These are phyloP conservation scores for Glebionis coronaria DNA, from an alignment of 129 eudicot species.

Conservation along the genomic window DNA sequence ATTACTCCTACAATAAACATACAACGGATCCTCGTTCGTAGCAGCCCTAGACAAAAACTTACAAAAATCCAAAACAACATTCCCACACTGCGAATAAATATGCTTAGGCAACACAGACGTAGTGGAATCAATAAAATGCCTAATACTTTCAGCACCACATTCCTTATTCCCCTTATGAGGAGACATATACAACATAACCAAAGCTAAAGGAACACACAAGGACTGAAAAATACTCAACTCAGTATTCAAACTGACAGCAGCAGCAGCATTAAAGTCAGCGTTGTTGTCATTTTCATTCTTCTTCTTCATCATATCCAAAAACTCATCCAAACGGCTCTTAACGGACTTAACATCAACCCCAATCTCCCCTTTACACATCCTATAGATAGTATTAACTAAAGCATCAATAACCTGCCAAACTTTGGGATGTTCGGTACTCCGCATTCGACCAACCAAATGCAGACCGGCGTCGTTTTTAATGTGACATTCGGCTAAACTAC, in stretches of 20 bases:
- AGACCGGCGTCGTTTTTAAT: slow-evolving; percentile 43
- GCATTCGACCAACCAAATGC: slow-evolving; percentile 62
- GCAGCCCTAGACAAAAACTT: slow-evolving; percentile 43
- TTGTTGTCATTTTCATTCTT: slow-evolving; percentile 21
- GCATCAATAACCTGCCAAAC: slow-evolving; percentile 57
- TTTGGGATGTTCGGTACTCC: slow-evolving; percentile 63
- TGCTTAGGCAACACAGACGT: slow-evolving; percentile 30
- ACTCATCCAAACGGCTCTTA: slow-evolving; percentile 20
- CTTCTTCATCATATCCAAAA: slow-evolving; percentile 17
- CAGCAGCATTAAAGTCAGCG: too few species aligned
- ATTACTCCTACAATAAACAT: slow-evolving; percentile 48
- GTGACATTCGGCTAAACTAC: slow-evolving; percentile 46
- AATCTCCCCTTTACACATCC: slow-evolving; percentile 37
- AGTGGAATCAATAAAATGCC: slow-evolving; percentile 29
- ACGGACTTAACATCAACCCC: slow-evolving; percentile 10
- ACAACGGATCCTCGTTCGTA: slow-evolving; percentile 45
- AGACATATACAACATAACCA: slow-evolving; percentile 69
- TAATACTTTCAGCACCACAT: slow-evolving; percentile 47
- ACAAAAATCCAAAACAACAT: slow-evolving; percentile 73
- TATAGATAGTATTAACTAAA: slow-evolving; percentile 38
- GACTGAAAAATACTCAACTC: slow-evolving; percentile 57
- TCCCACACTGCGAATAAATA: slow-evolving; percentile 35
- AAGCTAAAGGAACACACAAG: slow-evolving; percentile 45
- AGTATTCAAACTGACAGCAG: slow-evolving; percentile 15
- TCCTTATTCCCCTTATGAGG: slow-evolving; percentile 31